These are phyloP conservation scores for Fusarium veterinarium DNA, from an alignment of 2,329 filamentous ascomycete species.

Conservation along the genomic window DNA sequence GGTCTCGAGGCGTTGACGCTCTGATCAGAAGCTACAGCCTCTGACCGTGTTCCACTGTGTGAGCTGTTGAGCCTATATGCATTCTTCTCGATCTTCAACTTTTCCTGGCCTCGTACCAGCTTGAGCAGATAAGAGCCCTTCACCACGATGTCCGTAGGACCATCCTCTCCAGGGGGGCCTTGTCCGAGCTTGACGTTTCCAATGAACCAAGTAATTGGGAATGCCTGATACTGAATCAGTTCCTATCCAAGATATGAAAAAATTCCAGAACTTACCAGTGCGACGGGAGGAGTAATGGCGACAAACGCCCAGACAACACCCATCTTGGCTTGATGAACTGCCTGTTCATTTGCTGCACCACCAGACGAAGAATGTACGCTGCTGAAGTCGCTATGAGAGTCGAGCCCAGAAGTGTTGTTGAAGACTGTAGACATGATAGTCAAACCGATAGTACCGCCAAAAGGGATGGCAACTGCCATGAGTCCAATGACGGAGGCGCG, in stretches of 20 bases:
- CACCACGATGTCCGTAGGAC: slow-evolving; percentile 45
- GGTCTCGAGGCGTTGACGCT: not conserved
- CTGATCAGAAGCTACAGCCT: slow-evolving; percentile 1
- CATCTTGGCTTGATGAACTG: slow-evolving; percentile 50
- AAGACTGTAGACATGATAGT: slow-evolving; percentile 77
- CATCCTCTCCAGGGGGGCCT: slow-evolving; percentile 41
- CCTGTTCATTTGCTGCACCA: slow-evolving; percentile 15
- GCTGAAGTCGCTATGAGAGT: slow-evolving; percentile 41
- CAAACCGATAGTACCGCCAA: slow-evolving; percentile 73
- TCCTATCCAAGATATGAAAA: not conserved
- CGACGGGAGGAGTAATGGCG: slow-evolving; percentile 69
- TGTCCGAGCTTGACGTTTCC: slow-evolving; percentile 49
- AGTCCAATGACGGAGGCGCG: slow-evolving; percentile 70
- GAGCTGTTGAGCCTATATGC: slow-evolving; percentile 30
- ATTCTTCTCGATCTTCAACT: slow-evolving; percentile 23
- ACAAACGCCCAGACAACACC: slow-evolving; percentile 76
- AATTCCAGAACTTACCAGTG: slow-evolving; percentile 47
- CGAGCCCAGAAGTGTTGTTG: slow-evolving; percentile 63
- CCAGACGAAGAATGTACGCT: slow-evolving; percentile 31
- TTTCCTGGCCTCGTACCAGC: slow-evolving; percentile 35
- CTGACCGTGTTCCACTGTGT: slow-evolving; percentile 9
- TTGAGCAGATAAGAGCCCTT: slow-evolving; percentile 48
- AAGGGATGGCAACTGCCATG: slow-evolving; percentile 67
- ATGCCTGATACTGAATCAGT: slow-evolving; percentile 38
- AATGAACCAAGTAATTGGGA: slow-evolving; percentile 44